Percentiles rank a stretch among this genome's conserved stretches.
phyloP scores from a whole-genome alignment of 2,329 filamentous ascomycete genomes.

The Colletotrichum melonis region DNA sequence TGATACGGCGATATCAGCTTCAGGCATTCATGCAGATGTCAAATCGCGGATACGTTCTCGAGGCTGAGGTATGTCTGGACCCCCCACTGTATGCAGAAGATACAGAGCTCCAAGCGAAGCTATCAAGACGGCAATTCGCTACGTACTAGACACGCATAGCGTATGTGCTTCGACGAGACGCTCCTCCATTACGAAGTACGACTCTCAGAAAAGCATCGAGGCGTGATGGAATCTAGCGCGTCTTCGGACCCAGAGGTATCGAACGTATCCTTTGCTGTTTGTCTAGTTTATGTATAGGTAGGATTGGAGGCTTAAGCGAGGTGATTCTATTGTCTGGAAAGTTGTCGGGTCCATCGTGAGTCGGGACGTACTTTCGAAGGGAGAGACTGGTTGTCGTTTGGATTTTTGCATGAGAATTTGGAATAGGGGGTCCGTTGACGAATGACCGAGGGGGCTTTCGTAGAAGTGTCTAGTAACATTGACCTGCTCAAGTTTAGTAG shows the following conservation, averaged over 20 bases:
- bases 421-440: neutral
- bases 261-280: neutral
- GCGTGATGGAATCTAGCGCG: neutral
- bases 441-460: neutral
- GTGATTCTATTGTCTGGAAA: neutral
- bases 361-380: neutral
- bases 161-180: no score
- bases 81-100: no score
- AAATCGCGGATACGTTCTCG: no score
- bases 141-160: no score
- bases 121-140: no score
- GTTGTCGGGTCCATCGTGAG: neutral
- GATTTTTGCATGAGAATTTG: neutral
- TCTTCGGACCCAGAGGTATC: neutral
- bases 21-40: no score
- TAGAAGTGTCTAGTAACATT: neutral
- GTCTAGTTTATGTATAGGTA: neutral
- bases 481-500: neutral
- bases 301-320: neutral
- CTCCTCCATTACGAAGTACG: no score
- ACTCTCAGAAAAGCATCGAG: neutral
- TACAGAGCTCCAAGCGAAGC: no score
- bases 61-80: no score
- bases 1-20: no score
- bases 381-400: neutral